Conservation (phyloP, 1,139 yeast genomes). For the Candida mesenterica region DNA sequence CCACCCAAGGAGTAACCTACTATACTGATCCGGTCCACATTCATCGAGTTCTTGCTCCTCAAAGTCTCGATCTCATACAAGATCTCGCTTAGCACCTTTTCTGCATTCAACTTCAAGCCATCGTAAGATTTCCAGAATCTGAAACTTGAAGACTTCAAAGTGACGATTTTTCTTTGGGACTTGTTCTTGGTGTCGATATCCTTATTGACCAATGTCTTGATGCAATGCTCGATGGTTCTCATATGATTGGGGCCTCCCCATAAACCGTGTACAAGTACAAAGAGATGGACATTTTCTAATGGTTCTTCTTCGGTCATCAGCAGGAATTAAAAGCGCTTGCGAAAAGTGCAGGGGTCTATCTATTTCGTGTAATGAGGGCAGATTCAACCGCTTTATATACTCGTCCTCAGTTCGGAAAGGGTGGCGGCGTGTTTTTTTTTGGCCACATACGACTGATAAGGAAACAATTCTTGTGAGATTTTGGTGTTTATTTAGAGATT, state of each 20-base stretch:
- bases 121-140: constrained; percentile 80
- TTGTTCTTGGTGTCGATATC: constrained; percentile 6
- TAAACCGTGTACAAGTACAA: constrained; percentile 82
- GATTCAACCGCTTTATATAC: too few relatives aligned
- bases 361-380: too few relatives aligned
- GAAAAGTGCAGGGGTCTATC: too few relatives aligned
- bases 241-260: constrained; percentile 86
- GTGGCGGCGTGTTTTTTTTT: too few relatives aligned
- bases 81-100: constrained; percentile 63
- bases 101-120: constrained; percentile 73
- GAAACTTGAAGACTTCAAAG: constrained; percentile 68
- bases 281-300: constrained; percentile 50
- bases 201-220: constrained; percentile 39
- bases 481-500: too few relatives aligned
- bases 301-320: constrained; percentile 2
- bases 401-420: too few relatives aligned
- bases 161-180: constrained; percentile 45
- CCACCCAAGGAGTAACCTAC: constrained; percentile 47
- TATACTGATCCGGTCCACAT: constrained; percentile 40
- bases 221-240: constrained; percentile 53
- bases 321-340: background rate
- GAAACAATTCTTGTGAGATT: too few relatives aligned
- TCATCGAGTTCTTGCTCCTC: constrained; percentile 34
- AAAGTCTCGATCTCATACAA: constrained; percentile 54
- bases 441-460: too few relatives aligned